Evolutionary conservation across 768 basidiomycete genomes (phyloP).

Genomic region (Hypsizygus marmoreus): DNA sequence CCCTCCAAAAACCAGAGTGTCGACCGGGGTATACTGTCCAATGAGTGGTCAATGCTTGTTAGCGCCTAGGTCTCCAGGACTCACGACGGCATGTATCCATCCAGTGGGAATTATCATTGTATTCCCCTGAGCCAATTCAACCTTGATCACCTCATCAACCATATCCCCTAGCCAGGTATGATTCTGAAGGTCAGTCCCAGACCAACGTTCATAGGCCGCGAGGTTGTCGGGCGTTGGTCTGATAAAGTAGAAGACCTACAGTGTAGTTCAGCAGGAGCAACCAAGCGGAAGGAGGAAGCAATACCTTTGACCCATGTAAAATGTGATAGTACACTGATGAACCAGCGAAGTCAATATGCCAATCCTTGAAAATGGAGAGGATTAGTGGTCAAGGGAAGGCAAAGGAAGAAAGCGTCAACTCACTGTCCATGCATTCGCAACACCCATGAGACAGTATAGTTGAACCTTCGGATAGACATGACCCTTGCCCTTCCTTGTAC

Average conservation of each 20-base stretch:
- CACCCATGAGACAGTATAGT: slow-evolving; percentile 96
- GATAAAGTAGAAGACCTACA: slow-evolving; percentile 92
- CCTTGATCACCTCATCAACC: slow-evolving; percentile 89
- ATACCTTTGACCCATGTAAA: slow-evolving; percentile 79
- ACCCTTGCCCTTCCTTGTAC: slow-evolving; percentile 68
- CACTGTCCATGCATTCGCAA: slow-evolving; percentile 92
- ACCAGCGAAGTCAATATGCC: slow-evolving; percentile 98
- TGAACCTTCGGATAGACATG: slow-evolving; percentile 91
- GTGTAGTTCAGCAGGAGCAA: slow-evolving; percentile 6
- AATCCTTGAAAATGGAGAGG: slow-evolving; percentile 65
- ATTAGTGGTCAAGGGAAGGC: too few relatives aligned
- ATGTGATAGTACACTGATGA: slow-evolving; percentile 98
- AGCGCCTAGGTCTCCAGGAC: slow-evolving; percentile 25
- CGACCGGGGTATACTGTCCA: slow-evolving; percentile 82
- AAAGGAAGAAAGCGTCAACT: slow-evolving; percentile 26
- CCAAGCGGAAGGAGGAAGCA: slow-evolving; percentile 9
- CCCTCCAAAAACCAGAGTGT: slow-evolving; percentile 95
- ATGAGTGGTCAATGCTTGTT: slow-evolving; percentile 6
- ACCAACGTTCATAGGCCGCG: slow-evolving; percentile 91
- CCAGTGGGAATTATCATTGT: slow-evolving; percentile 96
- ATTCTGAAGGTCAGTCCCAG: slow-evolving; percentile 87
- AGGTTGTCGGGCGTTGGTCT: slow-evolving; percentile 85
- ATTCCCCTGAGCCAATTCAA: slow-evolving; percentile 74
- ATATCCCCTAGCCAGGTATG: slow-evolving; percentile 90
- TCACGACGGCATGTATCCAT: slow-evolving; percentile 97